A percentile compares a stretch with the other conserved stretches of the same genome.
Conservation (phyloP, 768 basidiomycete species). For the Collybia sp. region DNA sequence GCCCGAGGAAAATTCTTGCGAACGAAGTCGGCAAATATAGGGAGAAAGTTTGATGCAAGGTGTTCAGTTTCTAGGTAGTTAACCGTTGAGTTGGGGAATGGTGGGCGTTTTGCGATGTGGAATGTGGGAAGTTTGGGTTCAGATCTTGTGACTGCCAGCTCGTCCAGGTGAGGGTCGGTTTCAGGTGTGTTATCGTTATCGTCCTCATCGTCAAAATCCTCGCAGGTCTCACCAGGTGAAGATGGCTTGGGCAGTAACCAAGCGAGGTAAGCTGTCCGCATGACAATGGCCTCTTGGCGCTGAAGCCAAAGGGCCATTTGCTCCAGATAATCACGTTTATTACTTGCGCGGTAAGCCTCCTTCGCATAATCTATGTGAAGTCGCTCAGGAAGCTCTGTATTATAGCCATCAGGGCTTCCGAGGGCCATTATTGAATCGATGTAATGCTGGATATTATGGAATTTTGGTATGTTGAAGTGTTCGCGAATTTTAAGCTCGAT, state of each 20-base stretch:
- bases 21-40: conserved; percentile 6
- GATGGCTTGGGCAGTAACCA: conserved; percentile 14
- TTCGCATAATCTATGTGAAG: conserved; percentile 28
- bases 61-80: conserved; percentile 3
- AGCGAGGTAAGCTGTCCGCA: conserved; percentile 13
- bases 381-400: conserved; percentile 21
- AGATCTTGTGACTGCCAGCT: not conserved
- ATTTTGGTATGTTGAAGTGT: conserved; percentile 25
- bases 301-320: conserved; percentile 31
- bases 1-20: conserved; percentile 2
- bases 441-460: conserved; percentile 20
- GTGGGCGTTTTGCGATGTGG: conserved; percentile 5
- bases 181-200: conserved; percentile 4
- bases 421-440: conserved; percentile 10
- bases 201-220: not conserved
- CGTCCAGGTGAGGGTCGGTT: not conserved
- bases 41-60: conserved; percentile 5
- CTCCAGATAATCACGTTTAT: conserved; percentile 14
- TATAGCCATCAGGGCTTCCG: conserved; percentile 17
- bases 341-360: conserved; percentile 12
- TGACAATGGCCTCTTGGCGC: conserved; percentile 21
- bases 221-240: not conserved
- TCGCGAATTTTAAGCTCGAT: conserved; percentile 8
- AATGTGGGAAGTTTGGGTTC: not conserved
- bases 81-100: conserved; percentile 7